phyloP scores from a whole-genome alignment of 805 yeast species.

The baker's yeast (Saccharomyces cerevisiae) region DNA sequence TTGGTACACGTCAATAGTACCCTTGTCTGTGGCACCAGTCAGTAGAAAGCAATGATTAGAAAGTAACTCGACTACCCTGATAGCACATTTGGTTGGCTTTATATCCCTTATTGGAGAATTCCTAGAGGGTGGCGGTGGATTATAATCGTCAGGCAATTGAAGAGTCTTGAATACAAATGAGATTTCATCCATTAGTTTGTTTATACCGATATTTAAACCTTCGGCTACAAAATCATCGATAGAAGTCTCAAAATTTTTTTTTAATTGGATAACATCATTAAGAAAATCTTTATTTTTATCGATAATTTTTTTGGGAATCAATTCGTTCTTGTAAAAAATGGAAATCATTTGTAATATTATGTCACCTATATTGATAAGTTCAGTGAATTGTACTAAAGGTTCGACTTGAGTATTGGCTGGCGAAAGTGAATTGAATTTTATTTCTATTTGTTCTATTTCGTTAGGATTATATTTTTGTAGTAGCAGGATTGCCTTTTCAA shows the following conservation, averaged over 20 bases:
- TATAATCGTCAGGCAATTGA: constrained; percentile 55
- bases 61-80: constrained; percentile 50
- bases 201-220: constrained; percentile 88
- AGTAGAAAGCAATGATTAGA: constrained; percentile 65
- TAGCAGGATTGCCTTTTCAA: constrained; percentile 67
- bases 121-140: constrained; percentile 34
- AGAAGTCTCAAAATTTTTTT: constrained; percentile 70
- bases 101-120: constrained; percentile 19
- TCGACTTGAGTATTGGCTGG: constrained; percentile 43
- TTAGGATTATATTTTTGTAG: constrained; percentile 65
- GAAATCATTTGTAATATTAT: constrained; percentile 86
- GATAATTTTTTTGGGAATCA: constrained; percentile 45
- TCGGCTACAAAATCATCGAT: constrained; percentile 87
- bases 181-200: constrained; percentile 75
- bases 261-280: constrained; percentile 66
- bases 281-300: constrained; percentile 69
- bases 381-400: constrained; percentile 81
- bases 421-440: constrained; percentile 29
- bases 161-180: constrained; percentile 49
- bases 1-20: constrained; percentile 84
- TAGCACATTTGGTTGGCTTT: constrained; percentile 59
- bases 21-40: constrained; percentile 76
- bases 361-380: constrained; percentile 87
- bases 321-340: constrained; percentile 82
- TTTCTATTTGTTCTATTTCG: constrained; percentile 27